Conservation (phyloP, 345 rosid genomes). For the Sisymbrium altissimum region DNA sequence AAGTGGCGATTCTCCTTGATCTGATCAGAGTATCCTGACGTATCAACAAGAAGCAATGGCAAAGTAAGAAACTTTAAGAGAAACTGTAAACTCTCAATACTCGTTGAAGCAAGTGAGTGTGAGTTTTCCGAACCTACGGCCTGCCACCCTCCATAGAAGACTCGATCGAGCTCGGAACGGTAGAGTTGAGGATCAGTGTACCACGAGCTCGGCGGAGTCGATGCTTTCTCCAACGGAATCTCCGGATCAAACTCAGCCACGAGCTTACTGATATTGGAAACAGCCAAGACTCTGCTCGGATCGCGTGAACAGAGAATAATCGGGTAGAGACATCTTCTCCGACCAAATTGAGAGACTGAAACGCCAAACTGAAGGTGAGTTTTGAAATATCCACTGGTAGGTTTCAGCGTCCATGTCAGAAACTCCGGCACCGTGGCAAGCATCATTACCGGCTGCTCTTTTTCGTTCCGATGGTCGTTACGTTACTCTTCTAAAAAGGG, state of each 20-base stretch:
- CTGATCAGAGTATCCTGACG: constrained; percentile 66
- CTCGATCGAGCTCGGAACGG: constrained; percentile 53
- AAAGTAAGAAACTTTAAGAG: neutral
- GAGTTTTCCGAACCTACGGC: constrained; percentile 52
- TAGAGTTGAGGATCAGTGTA: constrained; percentile 62
- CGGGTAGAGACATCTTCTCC: neutral
- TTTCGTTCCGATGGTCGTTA: neutral
- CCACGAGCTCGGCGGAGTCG: constrained; percentile 85
- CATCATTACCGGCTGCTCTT: neutral
- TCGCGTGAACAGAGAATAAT: neutral
- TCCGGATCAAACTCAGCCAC: constrained; percentile 56
- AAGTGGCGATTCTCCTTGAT: constrained; percentile 59
- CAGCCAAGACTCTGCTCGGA: constrained; percentile 10
- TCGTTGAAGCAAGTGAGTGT: neutral
- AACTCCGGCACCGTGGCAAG: neutral
- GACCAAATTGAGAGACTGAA: neutral
- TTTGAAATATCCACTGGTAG: neutral
- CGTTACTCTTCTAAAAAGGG: no score
- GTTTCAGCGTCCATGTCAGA: neutral
- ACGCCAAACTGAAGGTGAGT: neutral
- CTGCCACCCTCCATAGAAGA: constrained; percentile 88
- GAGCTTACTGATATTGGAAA: constrained; percentile 17
- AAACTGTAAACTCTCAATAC: neutral
- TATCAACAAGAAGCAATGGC: constrained; percentile 2
- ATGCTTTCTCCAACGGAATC: constrained; percentile 64